Conservation (phyloP, 2,329 filamentous ascomycete genomes). For the Cladosporium sp. region DNA sequence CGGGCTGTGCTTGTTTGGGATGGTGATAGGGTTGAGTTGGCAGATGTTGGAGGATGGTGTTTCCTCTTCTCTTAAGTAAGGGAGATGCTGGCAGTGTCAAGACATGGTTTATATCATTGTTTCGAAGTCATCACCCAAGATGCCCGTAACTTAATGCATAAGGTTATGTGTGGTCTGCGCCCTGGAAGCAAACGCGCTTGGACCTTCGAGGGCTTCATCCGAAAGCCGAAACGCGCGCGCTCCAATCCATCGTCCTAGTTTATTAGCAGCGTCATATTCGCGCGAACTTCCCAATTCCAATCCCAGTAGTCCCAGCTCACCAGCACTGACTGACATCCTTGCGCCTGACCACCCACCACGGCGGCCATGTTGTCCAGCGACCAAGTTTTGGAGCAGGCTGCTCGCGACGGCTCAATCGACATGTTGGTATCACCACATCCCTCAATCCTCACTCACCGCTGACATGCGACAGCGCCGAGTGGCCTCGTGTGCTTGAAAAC, state of each 20-base stretch:
- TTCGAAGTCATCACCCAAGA: background rate
- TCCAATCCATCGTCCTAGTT: background rate
- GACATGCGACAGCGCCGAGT: conserved; percentile 53
- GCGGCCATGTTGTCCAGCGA: conserved; percentile 35
- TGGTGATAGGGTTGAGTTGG: too few relatives aligned
- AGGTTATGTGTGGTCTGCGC: background rate
- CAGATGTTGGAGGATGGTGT: background rate
- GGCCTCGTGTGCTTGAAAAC: conserved; percentile 62
- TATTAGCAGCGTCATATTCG: too few relatives aligned
- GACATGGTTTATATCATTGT: background rate
- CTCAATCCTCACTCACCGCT: conserved; percentile 12
- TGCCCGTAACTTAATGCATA: background rate
- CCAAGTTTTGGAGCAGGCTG: conserved; percentile 51
- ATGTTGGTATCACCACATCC: conserved; percentile 41
- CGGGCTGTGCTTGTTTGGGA: too few relatives aligned
- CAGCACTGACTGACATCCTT: conserved; percentile 5
- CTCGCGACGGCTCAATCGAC: conserved; percentile 55
- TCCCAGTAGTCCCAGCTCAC: too few relatives aligned
- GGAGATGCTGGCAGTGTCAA: background rate
- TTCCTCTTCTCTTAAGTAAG: background rate
- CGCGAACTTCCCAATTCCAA: too few relatives aligned
- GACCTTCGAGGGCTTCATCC: background rate
- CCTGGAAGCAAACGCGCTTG: background rate
- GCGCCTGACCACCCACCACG: conserved; percentile 19
- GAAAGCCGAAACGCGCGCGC: background rate